Evolutionary conservation across 2,329 filamentous ascomycete genomes (phyloP).

Genomic region (Cladosporium sp.): DNA sequence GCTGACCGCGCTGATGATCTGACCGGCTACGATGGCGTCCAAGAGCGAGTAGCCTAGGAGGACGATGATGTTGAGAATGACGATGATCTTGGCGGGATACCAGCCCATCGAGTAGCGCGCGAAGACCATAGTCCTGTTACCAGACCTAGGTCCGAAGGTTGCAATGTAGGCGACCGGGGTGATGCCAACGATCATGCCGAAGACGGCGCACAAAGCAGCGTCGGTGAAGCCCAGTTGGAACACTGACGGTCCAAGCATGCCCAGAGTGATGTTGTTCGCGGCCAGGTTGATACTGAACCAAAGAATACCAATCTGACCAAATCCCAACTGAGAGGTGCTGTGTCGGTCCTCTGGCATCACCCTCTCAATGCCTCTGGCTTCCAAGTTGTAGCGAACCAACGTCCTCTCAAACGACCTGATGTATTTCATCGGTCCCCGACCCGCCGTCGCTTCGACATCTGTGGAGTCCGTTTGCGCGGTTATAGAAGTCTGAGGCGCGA

Average conservation of each 20-base stretch:
- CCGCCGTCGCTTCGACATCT: background rate
- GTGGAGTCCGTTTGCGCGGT: background rate
- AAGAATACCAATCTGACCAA: constrained; percentile 53
- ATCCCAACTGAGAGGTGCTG: constrained; percentile 48
- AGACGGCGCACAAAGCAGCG: constrained; percentile 52
- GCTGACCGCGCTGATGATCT: constrained; percentile 64
- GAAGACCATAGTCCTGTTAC: constrained; percentile 60
- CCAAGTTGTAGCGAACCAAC: constrained; percentile 51
- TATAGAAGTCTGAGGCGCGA: constrained; percentile 3
- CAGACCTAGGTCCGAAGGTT: constrained; percentile 58
- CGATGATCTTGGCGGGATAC: constrained; percentile 61
- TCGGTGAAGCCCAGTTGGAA: constrained; percentile 58
- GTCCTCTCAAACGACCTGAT: constrained; percentile 35
- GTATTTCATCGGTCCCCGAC: constrained; percentile 8
- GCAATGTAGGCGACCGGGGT: constrained; percentile 57
- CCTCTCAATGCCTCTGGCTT: constrained; percentile 57
- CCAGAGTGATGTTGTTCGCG: constrained; percentile 61
- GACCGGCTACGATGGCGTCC: constrained; percentile 62
- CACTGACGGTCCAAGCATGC: constrained; percentile 57
- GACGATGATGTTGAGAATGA: constrained; percentile 59
- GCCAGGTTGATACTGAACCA: constrained; percentile 62
- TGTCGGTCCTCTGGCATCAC: constrained; percentile 55
- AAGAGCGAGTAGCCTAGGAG: constrained; percentile 58
- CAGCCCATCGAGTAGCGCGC: constrained; percentile 61
- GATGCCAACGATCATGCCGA: constrained; percentile 54